These are phyloP conservation scores for Drechmeria coniospora DNA, from an alignment of 2,329 filamentous ascomycete genomes.

Conservation along the genomic window DNA sequence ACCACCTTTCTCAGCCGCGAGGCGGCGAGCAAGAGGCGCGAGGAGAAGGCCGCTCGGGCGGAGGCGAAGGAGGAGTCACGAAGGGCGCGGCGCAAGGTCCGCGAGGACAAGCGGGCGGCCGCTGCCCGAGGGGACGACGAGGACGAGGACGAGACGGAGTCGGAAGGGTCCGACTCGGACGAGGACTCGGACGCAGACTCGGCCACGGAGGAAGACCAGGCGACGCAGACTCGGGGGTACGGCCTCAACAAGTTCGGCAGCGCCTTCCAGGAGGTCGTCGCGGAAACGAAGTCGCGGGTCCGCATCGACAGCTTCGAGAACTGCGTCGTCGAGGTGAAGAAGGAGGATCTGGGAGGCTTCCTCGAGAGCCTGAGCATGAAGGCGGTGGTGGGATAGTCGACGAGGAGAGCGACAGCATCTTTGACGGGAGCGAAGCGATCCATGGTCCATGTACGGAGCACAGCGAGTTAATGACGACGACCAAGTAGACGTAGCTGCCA, in stretches of 20 bases:
- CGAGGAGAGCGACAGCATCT: no score
- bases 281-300: conserved; percentile 78
- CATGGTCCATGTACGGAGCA: no score
- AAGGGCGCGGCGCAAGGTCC: conserved; percentile 40
- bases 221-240: conserved; percentile 44
- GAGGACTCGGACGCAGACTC: conserved; percentile 38
- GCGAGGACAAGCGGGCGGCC: conserved; percentile 45
- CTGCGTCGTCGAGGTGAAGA: conserved; percentile 93
- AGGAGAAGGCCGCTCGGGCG: conserved; percentile 46
- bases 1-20: conserved; percentile 53
- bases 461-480: no score
- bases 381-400: conserved; percentile 53
- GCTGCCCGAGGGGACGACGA: conserved; percentile 26
- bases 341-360: conserved; percentile 84
- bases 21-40: conserved; percentile 45
- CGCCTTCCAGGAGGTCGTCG: conserved; percentile 88
- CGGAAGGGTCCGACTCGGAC: conserved; percentile 25
- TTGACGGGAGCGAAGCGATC: no score
- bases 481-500: no score
- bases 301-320: conserved; percentile 95
- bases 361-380: conserved; percentile 86
- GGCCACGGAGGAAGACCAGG: conserved; percentile 36
- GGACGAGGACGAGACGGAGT: conserved; percentile 31
- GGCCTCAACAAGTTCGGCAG: conserved; percentile 83
- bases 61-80: conserved; percentile 45